Base-by-base conservation (phyloP, 148 eudicot genomes). In the Spergularia marina region DNA sequence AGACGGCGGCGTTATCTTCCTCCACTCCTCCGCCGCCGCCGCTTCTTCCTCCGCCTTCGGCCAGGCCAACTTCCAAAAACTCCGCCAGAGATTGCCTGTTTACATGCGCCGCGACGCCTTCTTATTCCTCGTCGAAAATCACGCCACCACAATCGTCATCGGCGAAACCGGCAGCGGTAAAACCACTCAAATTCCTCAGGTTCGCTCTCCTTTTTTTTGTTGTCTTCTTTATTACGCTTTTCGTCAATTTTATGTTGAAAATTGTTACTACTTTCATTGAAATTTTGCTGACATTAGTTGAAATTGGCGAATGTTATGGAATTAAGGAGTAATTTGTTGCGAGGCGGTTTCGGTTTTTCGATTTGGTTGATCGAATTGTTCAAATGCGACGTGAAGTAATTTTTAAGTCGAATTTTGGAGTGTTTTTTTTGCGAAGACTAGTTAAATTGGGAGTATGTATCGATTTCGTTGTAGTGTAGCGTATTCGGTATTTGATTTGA, bases 121-220 rank as follows among this genome's bases (percentile, higher is more conserved):
- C 76, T 86, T 96, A 34, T 95, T 84, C 74, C 86, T 92, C 20
- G 97, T 95, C 60, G 99, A 95, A 83, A 86, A 85, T 41, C 97
- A 87, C 71, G 85, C 96, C 65, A 92, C 94, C 40, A 83, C 94
- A 39, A 85, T 95, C 47, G 74, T 95, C 53, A 97, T 95, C 69
- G 99, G 99, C 20, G 97, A 95, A 72, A 92, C 97, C 3, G 97
- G 99, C 10, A 90, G 96, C 64, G 97, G 97, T 23, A 95, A 92
- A 82, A 95, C 97, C 53, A 95, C 99, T 72, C 99, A 95, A 77
- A 92, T 95, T 62, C 99, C 99, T 78, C 98, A 90, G 94, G 98
- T 89, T 40, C 58, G 34, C 65, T 78, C n/a, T 23, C 7, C 12
- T 44, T 65, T 23, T 30, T 18, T 21, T 34, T 71, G 14, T 23